Percentiles rank a stretch among this genome's conserved stretches.
phyloP scores from a whole-genome alignment of 805 yeast species.

The Nakazawaea holstii region DNA sequence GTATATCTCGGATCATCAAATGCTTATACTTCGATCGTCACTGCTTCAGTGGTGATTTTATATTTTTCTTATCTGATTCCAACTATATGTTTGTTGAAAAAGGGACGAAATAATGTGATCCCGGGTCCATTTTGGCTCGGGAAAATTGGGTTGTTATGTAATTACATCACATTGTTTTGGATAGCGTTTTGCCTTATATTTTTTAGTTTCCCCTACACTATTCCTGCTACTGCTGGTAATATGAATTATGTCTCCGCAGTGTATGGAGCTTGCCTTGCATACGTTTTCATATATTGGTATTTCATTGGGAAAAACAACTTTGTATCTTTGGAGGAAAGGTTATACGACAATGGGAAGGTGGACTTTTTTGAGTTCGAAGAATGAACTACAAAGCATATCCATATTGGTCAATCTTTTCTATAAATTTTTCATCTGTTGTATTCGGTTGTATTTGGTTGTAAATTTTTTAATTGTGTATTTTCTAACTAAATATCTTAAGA shows the following conservation, averaged over 20 bases:
- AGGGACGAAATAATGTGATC: conserved; percentile 32
- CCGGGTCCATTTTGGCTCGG: conserved; percentile 32
- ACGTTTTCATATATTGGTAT: conserved; percentile 26
- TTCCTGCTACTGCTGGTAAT: conserved; percentile 34
- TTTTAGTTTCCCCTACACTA: conserved; percentile 32
- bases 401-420: too few species aligned
- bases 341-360: neutral
- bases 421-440: too few species aligned
- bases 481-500: too few species aligned
- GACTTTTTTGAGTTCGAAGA: neutral
- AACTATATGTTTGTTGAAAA: conserved; percentile 25
- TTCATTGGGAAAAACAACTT: neutral
- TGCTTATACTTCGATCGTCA: conserved; percentile 15
- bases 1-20: conserved; percentile 12
- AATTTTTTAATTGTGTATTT: too few species aligned
- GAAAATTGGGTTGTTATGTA: conserved; percentile 27
- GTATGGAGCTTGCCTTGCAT: conserved; percentile 21
- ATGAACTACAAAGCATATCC: too few species aligned
- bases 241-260: conserved; percentile 39
- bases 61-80: conserved; percentile 25
- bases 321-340: conserved; percentile 1
- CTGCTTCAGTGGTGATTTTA: conserved; percentile 23
- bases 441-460: too few species aligned
- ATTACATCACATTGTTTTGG: conserved; percentile 27
- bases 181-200: conserved; percentile 29